Evolutionary conservation across 352 stramenopile species (phyloP), one percentile per base, ranked within the genome.

Genomic region (Pythium aquatile): DNA sequence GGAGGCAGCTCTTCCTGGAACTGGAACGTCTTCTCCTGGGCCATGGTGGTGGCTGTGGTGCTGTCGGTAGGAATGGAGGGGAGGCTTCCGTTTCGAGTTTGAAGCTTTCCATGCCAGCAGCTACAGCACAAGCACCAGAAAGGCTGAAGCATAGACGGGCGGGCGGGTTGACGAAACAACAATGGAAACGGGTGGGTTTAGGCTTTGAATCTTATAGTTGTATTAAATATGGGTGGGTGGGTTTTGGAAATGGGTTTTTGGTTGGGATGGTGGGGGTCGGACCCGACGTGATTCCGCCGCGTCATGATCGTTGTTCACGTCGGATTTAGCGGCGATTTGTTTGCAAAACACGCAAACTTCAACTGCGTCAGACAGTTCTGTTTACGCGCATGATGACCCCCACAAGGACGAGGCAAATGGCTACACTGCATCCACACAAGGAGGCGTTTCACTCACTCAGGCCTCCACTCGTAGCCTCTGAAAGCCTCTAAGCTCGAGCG

Each of bases 1-100:
- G 84, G 63, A 55, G 97, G 96, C 32, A 99, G 74, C 48, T 91
- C 77, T 61, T 96, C 87, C 68, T 96, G 85, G 70, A 82, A 83
- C 74, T 91, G 78, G 63, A 87, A 87, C 54, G 87, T 96, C 57
- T 72, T 77, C 64, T 95, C 86, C 17, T 64, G 28, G 5, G 57
- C 5, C 17, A 9, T 9, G 32, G 32, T 9, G 32, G 5, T 29
- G 44, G 17, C 8, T n/a, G 29, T 51, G 44, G 44, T 51, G 51
- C 6, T 40, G 24, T 6, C 28, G 24, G 28, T 40, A 13, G 30
- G 30, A 47, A 58, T 47, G 13, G n/a, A 8, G 16, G 17, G 40
- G 24, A 16, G 52, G 7, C 37, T 42, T 42, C 37, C 37, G 37
- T 42, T 42, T 42, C 37, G 37, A 13, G 37, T 42, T 42, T 42